Evolutionary conservation across 1,139 yeast species (phyloP).

Genomic region (Nakaseomyces uthaithaninus): DNA sequence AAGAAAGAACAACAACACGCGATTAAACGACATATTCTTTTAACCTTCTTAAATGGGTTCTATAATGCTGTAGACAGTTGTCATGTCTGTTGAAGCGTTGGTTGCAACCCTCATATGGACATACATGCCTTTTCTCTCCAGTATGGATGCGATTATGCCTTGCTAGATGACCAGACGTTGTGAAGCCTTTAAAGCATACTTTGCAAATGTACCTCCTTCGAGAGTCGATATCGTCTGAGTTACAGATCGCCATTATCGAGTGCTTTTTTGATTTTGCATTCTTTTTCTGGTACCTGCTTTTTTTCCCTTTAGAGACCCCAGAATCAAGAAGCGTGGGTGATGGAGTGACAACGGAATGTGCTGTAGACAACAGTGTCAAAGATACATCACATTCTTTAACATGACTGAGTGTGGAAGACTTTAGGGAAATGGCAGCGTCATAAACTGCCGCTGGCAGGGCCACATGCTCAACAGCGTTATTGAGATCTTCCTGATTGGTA

Average conservation of each 20-base stretch:
- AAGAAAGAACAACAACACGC: too few species aligned
- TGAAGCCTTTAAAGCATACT: conserved; percentile 33
- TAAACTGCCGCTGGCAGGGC: too few species aligned
- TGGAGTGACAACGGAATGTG: not conserved
- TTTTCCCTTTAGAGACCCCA: not conserved
- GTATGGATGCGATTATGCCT: conserved; percentile 86
- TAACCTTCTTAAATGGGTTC: conserved; percentile 48
- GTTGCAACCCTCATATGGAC: conserved; percentile 75
- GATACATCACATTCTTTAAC: not conserved
- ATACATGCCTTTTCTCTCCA: conserved; percentile 78
- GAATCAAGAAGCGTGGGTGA: not conserved
- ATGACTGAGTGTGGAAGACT: not conserved
- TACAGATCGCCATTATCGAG: conserved; percentile 8
- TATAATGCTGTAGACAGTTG: conserved; percentile 87
- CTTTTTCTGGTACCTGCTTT: not conserved
- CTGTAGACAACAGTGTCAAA: not conserved
- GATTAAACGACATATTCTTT: not conserved
- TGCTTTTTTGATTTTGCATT: conserved; percentile 5
- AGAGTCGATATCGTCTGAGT: conserved; percentile 10
- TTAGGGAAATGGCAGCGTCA: not conserved
- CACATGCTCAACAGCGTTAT: too few species aligned
- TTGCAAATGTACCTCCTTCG: conserved; percentile 25
- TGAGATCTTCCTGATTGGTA: too few species aligned
- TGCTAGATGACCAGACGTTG: conserved; percentile 91
- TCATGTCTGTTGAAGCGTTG: conserved; percentile 89